A percentile compares a stretch with the other conserved stretches of the same genome.
These are phyloP conservation scores for Podospora appendiculata DNA, from an alignment of 495 filamentous ascomycete genomes.

Conservation along the genomic window DNA sequence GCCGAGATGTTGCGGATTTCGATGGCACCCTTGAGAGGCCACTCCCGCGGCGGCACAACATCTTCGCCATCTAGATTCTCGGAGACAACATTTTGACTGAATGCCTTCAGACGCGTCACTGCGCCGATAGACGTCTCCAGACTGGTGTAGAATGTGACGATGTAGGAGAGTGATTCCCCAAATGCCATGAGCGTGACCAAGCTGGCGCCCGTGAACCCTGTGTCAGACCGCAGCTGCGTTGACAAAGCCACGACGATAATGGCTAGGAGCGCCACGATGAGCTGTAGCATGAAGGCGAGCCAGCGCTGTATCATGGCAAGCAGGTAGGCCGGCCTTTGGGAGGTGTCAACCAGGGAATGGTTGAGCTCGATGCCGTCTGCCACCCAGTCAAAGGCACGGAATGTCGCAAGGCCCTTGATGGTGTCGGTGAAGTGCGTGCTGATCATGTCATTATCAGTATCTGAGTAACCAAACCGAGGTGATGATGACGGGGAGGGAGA, in stretches of 20 bases:
- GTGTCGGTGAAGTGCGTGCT: constrained; percentile 39
- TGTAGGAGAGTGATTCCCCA: constrained; percentile 9
- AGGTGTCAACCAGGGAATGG: constrained; percentile 43
- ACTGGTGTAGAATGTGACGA: constrained; percentile 28
- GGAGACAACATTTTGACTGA: constrained; percentile 19
- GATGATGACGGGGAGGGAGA: not conserved
- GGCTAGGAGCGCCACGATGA: constrained; percentile 36
- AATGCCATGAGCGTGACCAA: constrained; percentile 20
- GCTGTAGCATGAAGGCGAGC: constrained; percentile 40
- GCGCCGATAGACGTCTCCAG: constrained; percentile 48
- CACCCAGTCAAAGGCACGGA: constrained; percentile 43
- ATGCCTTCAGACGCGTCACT: constrained; percentile 35
- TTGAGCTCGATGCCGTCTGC: constrained; percentile 38
- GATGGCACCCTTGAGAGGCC: constrained; percentile 16
- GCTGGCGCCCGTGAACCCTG: constrained; percentile 23
- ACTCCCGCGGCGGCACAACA: constrained; percentile 12
- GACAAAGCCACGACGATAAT: constrained; percentile 25
- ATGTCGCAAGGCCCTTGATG: constrained; percentile 38
- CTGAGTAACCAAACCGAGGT: not conserved
- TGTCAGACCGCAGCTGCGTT: constrained; percentile 13
- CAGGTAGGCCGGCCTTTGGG: constrained; percentile 43
- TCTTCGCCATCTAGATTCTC: constrained; percentile 15
- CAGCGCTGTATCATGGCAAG: constrained; percentile 47
- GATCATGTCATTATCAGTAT: not conserved
- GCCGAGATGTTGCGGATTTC: constrained; percentile 16